Percentiles rank a stretch among this genome's conserved stretches.
These are phyloP conservation scores for Moniliophthora roreri DNA, from an alignment of 1,284 basidiomycete species.

Conservation along the genomic window DNA sequence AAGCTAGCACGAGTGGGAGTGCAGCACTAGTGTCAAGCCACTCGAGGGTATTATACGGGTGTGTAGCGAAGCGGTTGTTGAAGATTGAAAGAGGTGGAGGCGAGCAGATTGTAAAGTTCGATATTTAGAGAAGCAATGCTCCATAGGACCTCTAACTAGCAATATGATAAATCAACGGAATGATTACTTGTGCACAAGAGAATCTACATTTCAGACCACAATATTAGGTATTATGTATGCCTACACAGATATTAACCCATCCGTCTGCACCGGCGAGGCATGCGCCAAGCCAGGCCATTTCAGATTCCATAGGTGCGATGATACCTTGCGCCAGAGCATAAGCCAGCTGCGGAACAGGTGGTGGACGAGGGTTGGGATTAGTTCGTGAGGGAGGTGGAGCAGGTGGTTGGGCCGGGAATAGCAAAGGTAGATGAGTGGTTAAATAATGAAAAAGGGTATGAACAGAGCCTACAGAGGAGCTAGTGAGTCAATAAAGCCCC, in stretches of 20 bases:
- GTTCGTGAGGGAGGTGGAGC: conserved; percentile 37
- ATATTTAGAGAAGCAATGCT: conserved; percentile 35
- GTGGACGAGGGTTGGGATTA: conserved; percentile 33
- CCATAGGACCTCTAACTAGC: neutral
- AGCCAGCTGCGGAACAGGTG: conserved; percentile 46
- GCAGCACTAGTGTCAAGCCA: conserved; percentile 39
- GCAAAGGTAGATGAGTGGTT: conserved; percentile 59
- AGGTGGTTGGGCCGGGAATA: conserved; percentile 56
- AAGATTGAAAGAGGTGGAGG: conserved; percentile 72
- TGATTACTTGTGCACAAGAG: neutral
- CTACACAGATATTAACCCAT: conserved; percentile 88
- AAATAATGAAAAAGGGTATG: conserved; percentile 64
- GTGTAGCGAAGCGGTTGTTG: conserved; percentile 71
- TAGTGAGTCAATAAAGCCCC: conserved; percentile 3
- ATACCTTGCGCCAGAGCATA: conserved; percentile 87
- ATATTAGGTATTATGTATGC: conserved; percentile 35
- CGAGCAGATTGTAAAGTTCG: conserved; percentile 72
- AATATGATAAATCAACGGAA: neutral
- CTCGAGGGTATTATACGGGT: conserved; percentile 57
- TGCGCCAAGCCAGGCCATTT: conserved; percentile 91
- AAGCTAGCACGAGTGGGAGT: conserved; percentile 32
- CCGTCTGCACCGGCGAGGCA: conserved; percentile 92
- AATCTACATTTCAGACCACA: too few species aligned
- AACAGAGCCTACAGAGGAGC: conserved; percentile 44
- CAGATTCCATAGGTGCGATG: conserved; percentile 80